These are phyloP conservation scores for Chiua virens DNA, from an alignment of 768 basidiomycete genomes.

Conservation along the genomic window DNA sequence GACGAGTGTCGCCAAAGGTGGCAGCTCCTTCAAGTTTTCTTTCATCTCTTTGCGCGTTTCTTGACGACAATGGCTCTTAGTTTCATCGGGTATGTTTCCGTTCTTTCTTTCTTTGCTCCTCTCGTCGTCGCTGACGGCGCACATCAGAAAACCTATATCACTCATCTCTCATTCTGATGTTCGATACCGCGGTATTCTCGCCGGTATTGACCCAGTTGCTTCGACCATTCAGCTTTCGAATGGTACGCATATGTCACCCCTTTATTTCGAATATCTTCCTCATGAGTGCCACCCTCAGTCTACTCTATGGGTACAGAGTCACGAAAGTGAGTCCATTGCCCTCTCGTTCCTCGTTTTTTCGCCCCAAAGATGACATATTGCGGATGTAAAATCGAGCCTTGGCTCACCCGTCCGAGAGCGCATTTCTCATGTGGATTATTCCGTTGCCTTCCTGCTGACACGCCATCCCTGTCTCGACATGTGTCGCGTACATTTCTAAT, in stretches of 20 bases:
- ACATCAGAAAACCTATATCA: slow-evolving; percentile 76
- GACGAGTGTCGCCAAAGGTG: slow-evolving; percentile 12
- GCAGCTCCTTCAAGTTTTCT: slow-evolving; percentile 19
- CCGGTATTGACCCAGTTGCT: slow-evolving; percentile 81
- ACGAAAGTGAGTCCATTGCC: slow-evolving; percentile 55
- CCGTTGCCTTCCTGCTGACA: slow-evolving; percentile 69
- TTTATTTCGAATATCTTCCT: not conserved
- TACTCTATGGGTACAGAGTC: slow-evolving; percentile 89
- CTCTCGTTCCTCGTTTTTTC: not conserved
- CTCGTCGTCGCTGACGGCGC: slow-evolving; percentile 11
- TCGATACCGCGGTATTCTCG: slow-evolving; percentile 84
- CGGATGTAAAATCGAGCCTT: slow-evolving; percentile 43
- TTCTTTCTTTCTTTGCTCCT: not conserved
- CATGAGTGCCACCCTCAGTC: slow-evolving; percentile 38
- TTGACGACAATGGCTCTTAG: slow-evolving; percentile 59
- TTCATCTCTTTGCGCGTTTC: slow-evolving; percentile 9
- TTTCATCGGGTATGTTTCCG: slow-evolving; percentile 63
- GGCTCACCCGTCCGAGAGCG: slow-evolving; percentile 42
- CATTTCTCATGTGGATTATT: slow-evolving; percentile 54
- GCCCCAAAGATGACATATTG: slow-evolving; percentile 34
- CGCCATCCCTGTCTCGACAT: not conserved
- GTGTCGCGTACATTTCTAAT: slow-evolving; percentile 24
- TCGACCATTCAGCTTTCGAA: slow-evolving; percentile 88
- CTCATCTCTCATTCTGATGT: slow-evolving; percentile 91
- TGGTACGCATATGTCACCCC: slow-evolving; percentile 45